A percentile compares a stretch with the other conserved stretches of the same genome.
Conservation (phyloP, 192 early-diverging fungal genomes). For the Umbelopsis sp. region DNA sequence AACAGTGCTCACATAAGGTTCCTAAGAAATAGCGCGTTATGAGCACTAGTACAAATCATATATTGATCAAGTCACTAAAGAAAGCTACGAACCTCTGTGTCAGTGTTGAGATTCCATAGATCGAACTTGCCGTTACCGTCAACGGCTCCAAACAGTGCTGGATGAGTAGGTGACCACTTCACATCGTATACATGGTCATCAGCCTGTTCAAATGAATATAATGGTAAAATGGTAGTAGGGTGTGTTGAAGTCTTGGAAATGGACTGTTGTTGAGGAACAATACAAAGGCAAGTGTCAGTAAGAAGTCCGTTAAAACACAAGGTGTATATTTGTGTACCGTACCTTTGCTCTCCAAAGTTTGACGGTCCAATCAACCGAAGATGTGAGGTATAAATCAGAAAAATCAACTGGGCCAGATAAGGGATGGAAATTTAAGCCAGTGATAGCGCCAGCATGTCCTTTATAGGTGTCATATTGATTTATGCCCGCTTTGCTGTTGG, state of each 20-base stretch:
- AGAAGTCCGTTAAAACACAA: neutral
- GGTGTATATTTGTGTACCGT: conserved; percentile 26
- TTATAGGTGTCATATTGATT: conserved; percentile 83
- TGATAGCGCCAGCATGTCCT: conserved; percentile 89
- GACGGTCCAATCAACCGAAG: conserved; percentile 96
- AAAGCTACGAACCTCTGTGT: conserved; percentile 72
- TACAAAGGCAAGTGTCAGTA: neutral
- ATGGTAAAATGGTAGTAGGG: conserved; percentile 53
- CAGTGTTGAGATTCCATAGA: conserved; percentile 92
- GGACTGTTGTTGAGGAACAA: conserved; percentile 28
- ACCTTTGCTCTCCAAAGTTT: conserved; percentile 90
- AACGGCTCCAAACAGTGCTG: conserved; percentile 89
- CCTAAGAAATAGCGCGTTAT: conserved; percentile 25
- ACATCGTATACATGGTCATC: conserved; percentile 99
- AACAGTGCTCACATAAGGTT: conserved; percentile 60
- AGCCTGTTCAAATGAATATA: conserved; percentile 89
- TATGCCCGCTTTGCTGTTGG: conserved; percentile 89
- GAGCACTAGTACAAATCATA: neutral
- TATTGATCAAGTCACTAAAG: neutral
- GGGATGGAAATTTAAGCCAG: conserved; percentile 92
- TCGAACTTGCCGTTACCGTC: conserved; percentile 91
- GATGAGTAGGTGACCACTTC: conserved; percentile 96
- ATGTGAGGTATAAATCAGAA: conserved; percentile 90
- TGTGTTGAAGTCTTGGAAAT: conserved; percentile 54
- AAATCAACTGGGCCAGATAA: conserved; percentile 78